Conservation (phyloP, 164 flowering plant species). For the Brasenia schreberi region DNA sequence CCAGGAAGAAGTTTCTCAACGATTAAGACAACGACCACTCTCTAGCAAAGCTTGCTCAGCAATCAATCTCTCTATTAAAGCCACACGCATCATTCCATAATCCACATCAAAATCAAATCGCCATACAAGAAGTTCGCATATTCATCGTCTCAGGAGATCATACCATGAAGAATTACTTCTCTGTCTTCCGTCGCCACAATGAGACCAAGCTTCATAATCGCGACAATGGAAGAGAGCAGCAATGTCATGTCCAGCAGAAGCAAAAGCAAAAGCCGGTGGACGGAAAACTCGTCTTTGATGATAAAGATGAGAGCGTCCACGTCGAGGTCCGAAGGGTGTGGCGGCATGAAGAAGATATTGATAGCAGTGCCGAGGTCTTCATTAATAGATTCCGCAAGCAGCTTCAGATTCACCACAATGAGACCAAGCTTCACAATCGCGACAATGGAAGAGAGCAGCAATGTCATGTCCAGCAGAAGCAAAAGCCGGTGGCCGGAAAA, state of each 20-base stretch:
- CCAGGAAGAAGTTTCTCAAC: too few species aligned
- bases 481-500: background rate
- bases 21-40: too few species aligned
- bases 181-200: background rate
- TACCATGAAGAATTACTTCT: constrained; percentile 3
- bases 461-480: background rate
- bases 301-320: too few species aligned
- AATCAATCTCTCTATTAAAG: background rate
- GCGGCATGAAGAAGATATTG: constrained; percentile 26
- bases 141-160: too few species aligned
- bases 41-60: background rate
- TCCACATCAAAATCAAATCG: background rate
- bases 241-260: background rate
- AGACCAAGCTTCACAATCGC: background rate
- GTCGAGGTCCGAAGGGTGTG: background rate
- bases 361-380: constrained; percentile 66
- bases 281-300: background rate
- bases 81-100: background rate
- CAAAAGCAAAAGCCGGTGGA: background rate
- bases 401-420: constrained; percentile 11
- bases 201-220: background rate
- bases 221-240: too few species aligned
- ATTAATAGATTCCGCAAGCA: constrained; percentile 56
- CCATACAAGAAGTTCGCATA: too few species aligned
- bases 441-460: too few species aligned